Evolutionary conservation across 306 rosid genomes (phyloP), one percentile per base, ranked within the genome.

Genomic region (Cercis canadensis): DNA sequence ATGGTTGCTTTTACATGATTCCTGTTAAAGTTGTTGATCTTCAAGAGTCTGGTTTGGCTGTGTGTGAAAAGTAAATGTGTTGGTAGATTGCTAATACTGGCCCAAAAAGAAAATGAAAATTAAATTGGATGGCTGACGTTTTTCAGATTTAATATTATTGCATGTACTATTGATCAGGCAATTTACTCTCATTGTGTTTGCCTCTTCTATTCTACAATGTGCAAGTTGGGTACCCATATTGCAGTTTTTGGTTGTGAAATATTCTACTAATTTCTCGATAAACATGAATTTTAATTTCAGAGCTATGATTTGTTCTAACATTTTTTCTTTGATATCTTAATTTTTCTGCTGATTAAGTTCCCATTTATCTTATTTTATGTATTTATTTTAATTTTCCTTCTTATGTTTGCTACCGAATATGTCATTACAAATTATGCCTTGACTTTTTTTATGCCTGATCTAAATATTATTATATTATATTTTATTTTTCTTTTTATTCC

Each of bases 1-100:
- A 34, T 71, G 62, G 72, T 81, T 66, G 62, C 59, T 21, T 58
- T 74, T 63, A 45, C 73, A n/a, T n/a, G n/a, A n/a, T n/a, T n/a
- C n/a, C n/a, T n/a, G n/a, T n/a, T n/a, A n/a, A n/a, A 46, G 32
- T 53, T 43, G 49, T 33, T 60, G 33, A 10, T 32, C 52, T 47
- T 15, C 52, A 41, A 72, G 57, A 18, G 33, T 34, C 62, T 57
- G 21, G 67, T 39, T 62, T 77, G 49, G 34, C 74, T 47, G 31
- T 18, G 1, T 56, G 31, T 53, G 0, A 57, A 47, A 54, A 57
- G 6, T 56, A 45, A 32, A 34, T 37, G 15, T 46, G 40, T 16
- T 69, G 53, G 49, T 34, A 52, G 69, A 52, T 33, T 15, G 45
- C 21, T 37, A 16, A 62, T 70, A 18, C 56, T 57, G 37, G 29